Evolutionary conservation across 352 stramenopile genomes (phyloP).

Genomic region (Globisporangium megalacanthum): DNA sequence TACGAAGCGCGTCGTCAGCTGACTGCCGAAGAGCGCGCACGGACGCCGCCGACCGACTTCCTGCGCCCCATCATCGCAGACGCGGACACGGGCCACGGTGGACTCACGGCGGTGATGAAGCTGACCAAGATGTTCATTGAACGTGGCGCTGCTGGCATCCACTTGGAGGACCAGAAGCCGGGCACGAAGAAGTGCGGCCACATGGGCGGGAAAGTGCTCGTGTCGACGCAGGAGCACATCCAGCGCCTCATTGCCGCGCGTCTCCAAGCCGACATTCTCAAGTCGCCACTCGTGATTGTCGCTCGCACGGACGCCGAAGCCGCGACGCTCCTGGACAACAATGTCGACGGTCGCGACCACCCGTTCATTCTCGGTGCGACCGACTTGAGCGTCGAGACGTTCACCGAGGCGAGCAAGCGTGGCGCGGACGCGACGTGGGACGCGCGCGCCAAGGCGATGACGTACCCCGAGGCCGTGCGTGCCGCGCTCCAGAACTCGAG

Average conservation of each 20-base stretch:
- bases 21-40: slow-evolving; percentile 69
- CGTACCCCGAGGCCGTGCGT: slow-evolving; percentile 94
- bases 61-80: slow-evolving; percentile 96
- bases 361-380: slow-evolving; percentile 97
- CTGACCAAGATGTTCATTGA: slow-evolving; percentile 98
- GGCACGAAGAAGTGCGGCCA: slow-evolving; percentile 99
- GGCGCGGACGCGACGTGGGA: slow-evolving; percentile 84
- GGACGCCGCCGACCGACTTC: slow-evolving; percentile 91
- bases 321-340: slow-evolving; percentile 96
- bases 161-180: slow-evolving; percentile 99
- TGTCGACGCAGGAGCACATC: slow-evolving; percentile 96
- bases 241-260: slow-evolving; percentile 95
- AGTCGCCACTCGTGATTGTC: slow-evolving; percentile 93
- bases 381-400: slow-evolving; percentile 83
- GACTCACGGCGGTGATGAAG: slow-evolving; percentile 97
- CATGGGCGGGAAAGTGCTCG: slow-evolving; percentile 98
- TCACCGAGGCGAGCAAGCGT: slow-evolving; percentile 70
- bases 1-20: slow-evolving; percentile 89
- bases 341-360: slow-evolving; percentile 96
- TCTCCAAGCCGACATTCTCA: slow-evolving; percentile 95
- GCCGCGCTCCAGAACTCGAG: slow-evolving; percentile 62
- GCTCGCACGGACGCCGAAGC: slow-evolving; percentile 96
- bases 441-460: slow-evolving; percentile 91
- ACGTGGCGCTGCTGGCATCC: slow-evolving; percentile 94
- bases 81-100: slow-evolving; percentile 96